Conservation (phyloP, 768 basidiomycete species). For the Suillus spraguei region DNA sequence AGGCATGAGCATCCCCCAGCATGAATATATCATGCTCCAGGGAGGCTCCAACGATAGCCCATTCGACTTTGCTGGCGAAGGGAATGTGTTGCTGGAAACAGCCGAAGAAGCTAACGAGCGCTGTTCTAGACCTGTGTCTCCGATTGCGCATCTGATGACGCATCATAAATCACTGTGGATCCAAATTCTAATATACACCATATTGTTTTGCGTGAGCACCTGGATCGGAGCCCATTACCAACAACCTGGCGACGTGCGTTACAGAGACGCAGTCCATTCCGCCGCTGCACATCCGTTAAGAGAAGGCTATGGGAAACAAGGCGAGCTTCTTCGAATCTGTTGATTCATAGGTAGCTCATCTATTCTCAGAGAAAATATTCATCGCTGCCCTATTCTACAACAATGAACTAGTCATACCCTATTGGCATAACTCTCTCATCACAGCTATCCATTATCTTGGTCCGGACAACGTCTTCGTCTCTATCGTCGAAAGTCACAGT, state of each 20-base stretch:
- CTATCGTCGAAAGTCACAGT: constrained; percentile 43
- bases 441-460: constrained; percentile 42
- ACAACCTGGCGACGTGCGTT: constrained; percentile 15
- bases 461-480: constrained; percentile 44
- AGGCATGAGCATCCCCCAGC: not conserved
- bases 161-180: constrained; percentile 7
- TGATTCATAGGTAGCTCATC: not conserved
- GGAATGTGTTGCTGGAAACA: not conserved
- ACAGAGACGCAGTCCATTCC: constrained; percentile 2
- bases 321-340: constrained; percentile 1
- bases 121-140: constrained; percentile 8
- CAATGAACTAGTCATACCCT: constrained; percentile 39
- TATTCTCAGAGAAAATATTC: constrained; percentile 32
- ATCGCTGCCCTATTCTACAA: constrained; percentile 46
- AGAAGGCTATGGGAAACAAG: constrained; percentile 13
- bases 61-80: not conserved
- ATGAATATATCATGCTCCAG: constrained; percentile 8
- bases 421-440: constrained; percentile 40
- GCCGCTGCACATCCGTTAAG: constrained; percentile 9
- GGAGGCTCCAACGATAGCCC: not conserved
- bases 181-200: not conserved
- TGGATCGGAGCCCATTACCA: constrained; percentile 8
- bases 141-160: too few species aligned
- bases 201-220: constrained; percentile 3
- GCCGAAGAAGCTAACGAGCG: not conserved